Evolutionary conservation across 441 rosid species (phyloP), one percentile per base, ranked within the genome.

Genomic region (Erodium trifolium): DNA sequence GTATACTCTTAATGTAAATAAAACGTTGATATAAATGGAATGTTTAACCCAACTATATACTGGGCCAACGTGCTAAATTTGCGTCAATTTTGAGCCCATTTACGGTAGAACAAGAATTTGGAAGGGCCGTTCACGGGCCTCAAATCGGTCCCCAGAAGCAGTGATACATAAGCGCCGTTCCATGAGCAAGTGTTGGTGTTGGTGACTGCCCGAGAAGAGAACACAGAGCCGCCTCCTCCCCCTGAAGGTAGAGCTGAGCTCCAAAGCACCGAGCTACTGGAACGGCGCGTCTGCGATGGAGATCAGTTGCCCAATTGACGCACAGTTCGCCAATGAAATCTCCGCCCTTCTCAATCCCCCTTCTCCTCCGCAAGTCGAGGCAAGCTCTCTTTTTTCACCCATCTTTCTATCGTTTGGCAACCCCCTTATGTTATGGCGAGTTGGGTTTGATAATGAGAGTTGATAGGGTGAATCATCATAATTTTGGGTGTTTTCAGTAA

Each of bases 321-420:
- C 73, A n/a, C 81, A 76, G 70, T 78, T 78, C 78, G 70, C 84
- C 67, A 27, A 68, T 43, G 85, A 83, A 78, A 85, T 88, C 71
- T 68, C 92, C 4, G 81, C 81, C 75, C 90, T 93, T 67, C 92
- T 91, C 75, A 80, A 65, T 14, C 86, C 87, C 39, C 89, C 80
- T 70, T 65, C 90, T 72, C 67, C 77, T 73, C 78, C 35, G 75
- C 85, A 83, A 76, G 77, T 84, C 55, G 91, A 89, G 93, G 97
- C 73, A 76, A 7, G 12, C 41, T 31, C 55, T 31, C 45, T 23
- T 23, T 23, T 23, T 72, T 57, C 35, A 59, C 19, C 68, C 57
- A 2, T 2, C 51, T 12, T 45, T 35, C 5, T 35, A 35, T 35
- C 39, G 39, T 35, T 35, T 35, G 4, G 6, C 39, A 35, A 35